phyloP scores from a whole-genome alignment of 495 filamentous ascomycete species.

The Annulohypoxylon maeteangense region DNA sequence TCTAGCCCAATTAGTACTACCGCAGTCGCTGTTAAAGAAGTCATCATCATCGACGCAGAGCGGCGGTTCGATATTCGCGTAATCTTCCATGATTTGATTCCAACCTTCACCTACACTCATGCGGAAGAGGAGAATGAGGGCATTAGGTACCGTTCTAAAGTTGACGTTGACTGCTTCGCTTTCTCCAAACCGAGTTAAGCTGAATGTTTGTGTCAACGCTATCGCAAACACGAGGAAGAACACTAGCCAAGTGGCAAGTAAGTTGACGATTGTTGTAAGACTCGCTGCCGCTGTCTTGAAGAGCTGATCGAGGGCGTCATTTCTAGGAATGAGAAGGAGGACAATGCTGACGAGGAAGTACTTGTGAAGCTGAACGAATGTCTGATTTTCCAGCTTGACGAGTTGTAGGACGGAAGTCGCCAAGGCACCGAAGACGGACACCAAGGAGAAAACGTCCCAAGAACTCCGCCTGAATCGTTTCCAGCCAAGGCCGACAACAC shows the following conservation, averaged over 20 bases:
- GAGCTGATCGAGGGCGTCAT: conserved; percentile 96
- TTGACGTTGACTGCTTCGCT: conserved; percentile 86
- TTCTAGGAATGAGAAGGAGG: conserved; percentile 91
- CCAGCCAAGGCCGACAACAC: conserved; percentile 91
- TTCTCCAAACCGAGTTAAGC: conserved; percentile 85
- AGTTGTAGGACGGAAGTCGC: conserved; percentile 77
- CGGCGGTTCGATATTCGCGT: conserved; percentile 78
- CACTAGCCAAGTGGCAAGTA: conserved; percentile 96
- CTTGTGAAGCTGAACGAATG: conserved; percentile 85
- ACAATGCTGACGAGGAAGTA: conserved; percentile 92
- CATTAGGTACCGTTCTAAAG: conserved; percentile 91
- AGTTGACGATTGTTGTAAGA: conserved; percentile 88
- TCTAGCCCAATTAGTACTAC: conserved; percentile 86
- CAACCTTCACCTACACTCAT: conserved; percentile 94
- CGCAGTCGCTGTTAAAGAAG: conserved; percentile 92
- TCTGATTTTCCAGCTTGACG: conserved; percentile 62
- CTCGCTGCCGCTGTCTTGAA: conserved; percentile 99
- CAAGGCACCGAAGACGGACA: conserved; percentile 86
- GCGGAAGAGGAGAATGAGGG: conserved; percentile 91
- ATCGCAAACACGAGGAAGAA: conserved; percentile 97
- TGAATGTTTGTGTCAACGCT: conserved; percentile 95
- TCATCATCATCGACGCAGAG: conserved; percentile 71
- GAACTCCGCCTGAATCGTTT: conserved; percentile 90
- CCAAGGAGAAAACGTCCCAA: conserved; percentile 91
- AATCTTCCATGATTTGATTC: conserved; percentile 98